phyloP scores from a whole-genome alignment of 225 moss, liverwort and hornwort species.

The Marchantia polymorpha region DNA sequence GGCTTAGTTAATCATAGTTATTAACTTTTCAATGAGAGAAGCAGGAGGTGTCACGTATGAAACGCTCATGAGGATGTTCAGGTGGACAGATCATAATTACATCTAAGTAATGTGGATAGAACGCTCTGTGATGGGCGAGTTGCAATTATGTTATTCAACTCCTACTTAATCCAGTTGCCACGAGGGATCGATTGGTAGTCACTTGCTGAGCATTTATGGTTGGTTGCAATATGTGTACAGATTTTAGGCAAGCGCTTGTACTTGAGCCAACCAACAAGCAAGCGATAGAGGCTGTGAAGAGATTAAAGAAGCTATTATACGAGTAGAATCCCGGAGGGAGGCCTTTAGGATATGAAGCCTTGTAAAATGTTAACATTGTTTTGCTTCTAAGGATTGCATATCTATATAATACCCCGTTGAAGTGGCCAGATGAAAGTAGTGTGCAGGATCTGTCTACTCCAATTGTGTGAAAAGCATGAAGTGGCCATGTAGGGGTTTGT shows the following conservation, averaged over 20 bases:
- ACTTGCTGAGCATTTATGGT: slow-evolving; percentile 18
- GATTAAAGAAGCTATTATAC: slow-evolving; percentile 76
- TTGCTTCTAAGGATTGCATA: slow-evolving; percentile 19
- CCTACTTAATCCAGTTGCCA: neutral
- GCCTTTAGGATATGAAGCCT: slow-evolving; percentile 14
- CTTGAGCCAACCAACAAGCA: slow-evolving; percentile 99
- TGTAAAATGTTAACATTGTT: slow-evolving; percentile 23
- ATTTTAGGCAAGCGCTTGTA: slow-evolving; percentile 95
- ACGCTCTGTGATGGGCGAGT: too few relatives aligned
- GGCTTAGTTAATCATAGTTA: too few relatives aligned
- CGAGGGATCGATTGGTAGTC: neutral
- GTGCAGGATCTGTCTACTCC: neutral
- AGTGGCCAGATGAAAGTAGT: slow-evolving; percentile 25
- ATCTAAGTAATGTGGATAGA: neutral
- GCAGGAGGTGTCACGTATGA: too few relatives aligned
- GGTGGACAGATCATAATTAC: neutral
- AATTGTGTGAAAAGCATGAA: neutral
- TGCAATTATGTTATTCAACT: neutral
- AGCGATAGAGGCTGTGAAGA: slow-evolving; percentile 81
- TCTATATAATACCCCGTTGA: slow-evolving; percentile 11
- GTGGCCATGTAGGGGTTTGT: slow-evolving; percentile 13
- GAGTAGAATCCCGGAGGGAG: slow-evolving; percentile 29
- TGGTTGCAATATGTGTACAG: slow-evolving; percentile 65
- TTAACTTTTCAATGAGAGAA: neutral
- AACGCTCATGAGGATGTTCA: neutral